Base-by-base conservation (phyloP, 768 basidiomycete genomes). In the Coprinopsis strossmayeri region DNA sequence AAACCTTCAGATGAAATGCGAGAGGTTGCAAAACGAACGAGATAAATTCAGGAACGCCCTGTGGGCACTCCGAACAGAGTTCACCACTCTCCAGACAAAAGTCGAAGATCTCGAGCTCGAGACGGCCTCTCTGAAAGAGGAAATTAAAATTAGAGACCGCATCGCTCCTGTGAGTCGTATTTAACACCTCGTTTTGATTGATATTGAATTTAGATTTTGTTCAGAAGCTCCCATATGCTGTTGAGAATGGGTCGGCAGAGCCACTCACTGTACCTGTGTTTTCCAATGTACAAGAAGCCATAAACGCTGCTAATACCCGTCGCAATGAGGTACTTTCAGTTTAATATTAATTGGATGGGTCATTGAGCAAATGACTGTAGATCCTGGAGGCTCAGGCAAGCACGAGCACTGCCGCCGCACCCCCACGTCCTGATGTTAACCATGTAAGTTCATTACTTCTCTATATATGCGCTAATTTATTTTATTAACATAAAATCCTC, bases 31-130 rank as follows among this genome's bases (percentile, higher is more conserved):
- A 43, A 27, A 25, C 3, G 48, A 49, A 23, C 5, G 48, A 15
- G 48, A 49, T 37, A 34, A 13, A 23, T 49, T 49, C 32, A 49
- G 43, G 40, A 23, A 49, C 24, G 48, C 48, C 4, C 18, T 49
- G 21, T 43, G 48, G 39, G 27, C 25, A 10, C 27, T 41, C 4
- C 23, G 48, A n/a, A 21, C 24, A 3, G 30, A 43, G 18, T 41
- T 49, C 15, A 42, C 34, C 21, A 30, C 40, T 39, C 40, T 49
- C 23, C 48, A 49, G 48, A 35, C 48, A 1, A 39, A 49, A 42
- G 39, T 37, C 13, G 48, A 49, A 24, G 27, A 21, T 21, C 26
- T 49, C 17, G 48, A 49, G 25, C 21, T 49, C 15, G 48, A 49
- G 30, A 41, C 30, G 21, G 40, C 24, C 7, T 39, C 32, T n/a